These are phyloP conservation scores for Nigrospora osmanthi DNA, from an alignment of 2,329 filamentous ascomycete species.

Conservation along the genomic window DNA sequence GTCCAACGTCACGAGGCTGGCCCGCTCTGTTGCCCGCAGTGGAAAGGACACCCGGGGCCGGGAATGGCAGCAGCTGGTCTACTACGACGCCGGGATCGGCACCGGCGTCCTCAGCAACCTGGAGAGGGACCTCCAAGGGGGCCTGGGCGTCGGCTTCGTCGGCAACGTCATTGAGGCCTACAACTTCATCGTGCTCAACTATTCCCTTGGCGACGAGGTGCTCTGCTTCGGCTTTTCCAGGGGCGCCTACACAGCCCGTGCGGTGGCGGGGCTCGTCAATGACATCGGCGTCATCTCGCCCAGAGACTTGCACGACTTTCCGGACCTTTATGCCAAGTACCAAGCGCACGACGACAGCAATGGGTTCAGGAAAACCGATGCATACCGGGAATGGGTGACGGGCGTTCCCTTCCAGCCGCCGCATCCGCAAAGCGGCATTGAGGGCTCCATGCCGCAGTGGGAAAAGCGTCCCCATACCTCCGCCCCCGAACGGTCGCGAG, in stretches of 20 bases:
- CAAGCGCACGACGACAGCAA: conserved; percentile 5
- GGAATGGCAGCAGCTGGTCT: conserved; percentile 14
- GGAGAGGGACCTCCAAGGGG: conserved; percentile 9
- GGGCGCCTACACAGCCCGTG: conserved; percentile 30
- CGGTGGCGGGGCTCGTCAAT: conserved; percentile 27
- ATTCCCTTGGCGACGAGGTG: conserved; percentile 25
- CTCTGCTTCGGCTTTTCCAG: conserved; percentile 29
- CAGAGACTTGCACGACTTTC: conserved; percentile 8
- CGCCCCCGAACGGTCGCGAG: conserved; percentile 3
- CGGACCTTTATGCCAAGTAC: conserved; percentile 3
- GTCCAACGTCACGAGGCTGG: conserved; percentile 14
- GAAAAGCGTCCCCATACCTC: conserved; percentile 1
- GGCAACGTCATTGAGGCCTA: conserved; percentile 21
- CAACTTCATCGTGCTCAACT: conserved; percentile 29
- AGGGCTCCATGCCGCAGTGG: background rate
- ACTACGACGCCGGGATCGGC: conserved; percentile 19
- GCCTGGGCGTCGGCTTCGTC: conserved; percentile 5
- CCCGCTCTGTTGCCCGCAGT: conserved; percentile 13
- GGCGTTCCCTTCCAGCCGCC: background rate
- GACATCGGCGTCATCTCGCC: conserved; percentile 12
- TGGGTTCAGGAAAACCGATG: conserved; percentile 2
- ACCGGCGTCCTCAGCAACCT: conserved; percentile 29
- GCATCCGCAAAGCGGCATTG: too few species aligned
- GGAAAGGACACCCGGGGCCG: conserved; percentile 27
- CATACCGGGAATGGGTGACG: conserved; percentile 5